These are phyloP conservation scores for Alternaria brassicicola DNA, from an alignment of 2,329 filamentous ascomycete genomes.

Conservation along the genomic window DNA sequence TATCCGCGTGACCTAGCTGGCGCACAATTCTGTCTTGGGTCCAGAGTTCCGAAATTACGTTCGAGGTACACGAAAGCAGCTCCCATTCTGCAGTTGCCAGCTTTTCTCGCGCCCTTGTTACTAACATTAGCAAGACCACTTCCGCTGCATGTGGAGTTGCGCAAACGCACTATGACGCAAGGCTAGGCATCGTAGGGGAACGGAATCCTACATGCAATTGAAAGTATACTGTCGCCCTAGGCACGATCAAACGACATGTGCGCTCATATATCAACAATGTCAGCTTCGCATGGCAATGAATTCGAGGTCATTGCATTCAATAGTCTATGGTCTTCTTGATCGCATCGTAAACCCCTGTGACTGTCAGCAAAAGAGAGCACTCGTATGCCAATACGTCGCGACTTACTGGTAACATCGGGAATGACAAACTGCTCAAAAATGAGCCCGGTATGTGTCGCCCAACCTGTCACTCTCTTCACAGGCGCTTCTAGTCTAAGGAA, in stretches of 20 bases:
- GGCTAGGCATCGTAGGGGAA: too few species aligned
- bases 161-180: too few species aligned
- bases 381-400: neutral
- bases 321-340: conserved; percentile 56
- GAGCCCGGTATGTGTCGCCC: conserved; percentile 82
- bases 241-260: neutral
- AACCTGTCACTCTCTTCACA: conserved; percentile 83
- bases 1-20: too few species aligned
- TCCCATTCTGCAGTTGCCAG: too few species aligned
- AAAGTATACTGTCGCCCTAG: neutral
- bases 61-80: too few species aligned
- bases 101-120: too few species aligned
- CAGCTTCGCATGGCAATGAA: neutral
- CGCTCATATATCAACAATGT: neutral
- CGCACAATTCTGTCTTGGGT: too few species aligned
- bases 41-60: too few species aligned
- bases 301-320: conserved; percentile 22
- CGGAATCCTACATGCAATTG: too few species aligned
- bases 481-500: conserved; percentile 86
- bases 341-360: conserved; percentile 55
- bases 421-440: conserved; percentile 74
- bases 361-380: conserved; percentile 27
- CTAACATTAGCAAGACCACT: too few species aligned
- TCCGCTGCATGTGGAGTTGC: too few species aligned
- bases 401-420: conserved; percentile 86